Evolutionary conservation across 2,329 filamentous ascomycete species (phyloP).

Genomic region (Aspergillus uvarum): DNA sequence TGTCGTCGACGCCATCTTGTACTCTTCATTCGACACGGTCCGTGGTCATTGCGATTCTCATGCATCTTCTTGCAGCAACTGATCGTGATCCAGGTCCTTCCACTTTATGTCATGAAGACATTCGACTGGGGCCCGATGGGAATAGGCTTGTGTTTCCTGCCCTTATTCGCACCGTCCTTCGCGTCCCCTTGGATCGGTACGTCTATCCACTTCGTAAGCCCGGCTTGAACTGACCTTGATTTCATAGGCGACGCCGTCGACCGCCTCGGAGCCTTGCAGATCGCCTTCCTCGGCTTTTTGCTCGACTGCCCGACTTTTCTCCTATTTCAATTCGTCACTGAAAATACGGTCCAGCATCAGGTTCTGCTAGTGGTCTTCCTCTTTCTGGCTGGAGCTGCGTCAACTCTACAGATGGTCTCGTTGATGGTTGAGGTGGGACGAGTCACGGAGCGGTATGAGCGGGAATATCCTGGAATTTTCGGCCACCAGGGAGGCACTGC

Average conservation of each 20-base stretch:
- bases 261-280: constrained; percentile 62
- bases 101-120: constrained; percentile 55
- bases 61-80: neutral
- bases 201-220: constrained; percentile 19
- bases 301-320: constrained; percentile 60
- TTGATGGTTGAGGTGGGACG: constrained; percentile 69
- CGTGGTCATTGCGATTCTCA: neutral
- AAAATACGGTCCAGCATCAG: constrained; percentile 59
- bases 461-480: constrained; percentile 50
- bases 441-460: constrained; percentile 56
- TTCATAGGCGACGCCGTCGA: constrained; percentile 40
- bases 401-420: constrained; percentile 60
- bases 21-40: constrained; percentile 55
- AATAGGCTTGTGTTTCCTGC: constrained; percentile 59
- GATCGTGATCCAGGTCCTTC: constrained; percentile 44
- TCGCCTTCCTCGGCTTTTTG: constrained; percentile 56
- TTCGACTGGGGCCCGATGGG: constrained; percentile 59
- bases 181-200: constrained; percentile 58
- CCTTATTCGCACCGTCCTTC: constrained; percentile 61
- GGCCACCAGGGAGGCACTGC: constrained; percentile 57
- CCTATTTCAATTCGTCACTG: constrained; percentile 62
- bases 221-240: neutral
- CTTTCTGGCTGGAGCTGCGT: constrained; percentile 56
- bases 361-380: constrained; percentile 64
- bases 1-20: constrained; percentile 51